These are phyloP conservation scores for Obelidium mucronatum DNA, from an alignment of 192 early-diverging fungal species.

Conservation along the genomic window DNA sequence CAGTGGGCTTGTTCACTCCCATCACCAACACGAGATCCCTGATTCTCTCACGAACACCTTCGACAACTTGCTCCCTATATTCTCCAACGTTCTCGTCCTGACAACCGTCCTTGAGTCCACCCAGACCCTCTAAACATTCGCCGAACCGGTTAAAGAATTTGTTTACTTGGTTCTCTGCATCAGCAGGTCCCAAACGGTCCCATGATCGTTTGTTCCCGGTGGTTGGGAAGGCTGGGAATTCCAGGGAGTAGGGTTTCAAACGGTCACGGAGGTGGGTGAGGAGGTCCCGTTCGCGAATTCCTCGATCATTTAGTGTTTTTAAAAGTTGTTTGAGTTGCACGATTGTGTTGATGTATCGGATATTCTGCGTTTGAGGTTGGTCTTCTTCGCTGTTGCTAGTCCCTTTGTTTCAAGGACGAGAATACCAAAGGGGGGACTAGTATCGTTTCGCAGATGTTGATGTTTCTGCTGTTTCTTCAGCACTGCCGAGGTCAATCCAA, in stretches of 20 bases:
- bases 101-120: neutral
- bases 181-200: neutral
- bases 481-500: slow-evolving; percentile 8
- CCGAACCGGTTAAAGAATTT: neutral
- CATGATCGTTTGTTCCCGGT: neutral
- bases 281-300: slow-evolving; percentile 2
- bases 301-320: neutral
- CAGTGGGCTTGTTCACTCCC: neutral
- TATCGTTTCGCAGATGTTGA: too few species aligned
- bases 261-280: slow-evolving; percentile 2
- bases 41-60: neutral
- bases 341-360: neutral
- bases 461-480: too few species aligned
- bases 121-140: neutral
- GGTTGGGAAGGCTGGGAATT: slow-evolving; percentile 2
- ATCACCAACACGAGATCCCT: neutral
- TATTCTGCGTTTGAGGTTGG: neutral
- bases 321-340: neutral
- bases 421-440: too few species aligned
- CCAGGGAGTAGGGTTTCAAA: slow-evolving; percentile 2
- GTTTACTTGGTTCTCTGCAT: neutral
- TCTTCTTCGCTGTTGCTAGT: neutral
- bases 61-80: neutral
- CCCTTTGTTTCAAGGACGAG: too few species aligned
- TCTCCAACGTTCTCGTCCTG: neutral